phyloP scores from a whole-genome alignment of 2,329 filamentous ascomycete species.

The Lachnum nothofagi region DNA sequence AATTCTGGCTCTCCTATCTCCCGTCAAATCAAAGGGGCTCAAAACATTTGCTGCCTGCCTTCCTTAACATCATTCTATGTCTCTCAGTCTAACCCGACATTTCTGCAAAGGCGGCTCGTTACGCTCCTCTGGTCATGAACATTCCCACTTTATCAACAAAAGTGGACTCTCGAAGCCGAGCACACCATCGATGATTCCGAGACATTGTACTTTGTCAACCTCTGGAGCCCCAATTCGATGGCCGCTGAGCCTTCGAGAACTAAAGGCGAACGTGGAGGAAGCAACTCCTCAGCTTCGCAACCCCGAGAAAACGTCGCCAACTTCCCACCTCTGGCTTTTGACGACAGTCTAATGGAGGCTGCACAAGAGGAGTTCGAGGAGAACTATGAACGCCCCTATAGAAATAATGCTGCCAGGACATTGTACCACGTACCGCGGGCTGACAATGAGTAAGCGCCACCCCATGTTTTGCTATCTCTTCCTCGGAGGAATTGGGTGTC shows the following conservation, averaged over 20 bases:
- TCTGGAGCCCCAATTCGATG: not conserved
- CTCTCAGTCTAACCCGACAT: not conserved
- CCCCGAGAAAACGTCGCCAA: not conserved
- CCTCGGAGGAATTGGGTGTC: too few relatives aligned
- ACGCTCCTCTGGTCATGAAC: too few relatives aligned
- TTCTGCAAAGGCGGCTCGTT: too few relatives aligned
- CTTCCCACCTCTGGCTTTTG: not conserved
- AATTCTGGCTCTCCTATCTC: not conserved
- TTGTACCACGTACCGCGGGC: slow-evolving; percentile 7
- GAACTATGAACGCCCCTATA: not conserved
- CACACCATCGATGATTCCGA: not conserved
- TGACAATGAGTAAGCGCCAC: slow-evolving; percentile 12
- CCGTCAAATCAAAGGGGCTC: too few relatives aligned
- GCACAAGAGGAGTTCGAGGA: not conserved
- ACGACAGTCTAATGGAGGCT: not conserved
- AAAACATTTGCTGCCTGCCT: too few relatives aligned
- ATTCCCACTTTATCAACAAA: not conserved
- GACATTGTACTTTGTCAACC: not conserved
- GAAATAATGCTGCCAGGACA: slow-evolving; percentile 4
- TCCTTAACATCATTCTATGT: not conserved
- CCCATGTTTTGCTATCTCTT: too few relatives aligned
- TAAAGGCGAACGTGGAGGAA: not conserved
- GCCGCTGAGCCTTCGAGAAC: not conserved
- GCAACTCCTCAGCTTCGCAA: not conserved
- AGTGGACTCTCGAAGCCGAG: not conserved